These are phyloP conservation scores for Wolfiporia cocos DNA, from an alignment of 1,284 basidiomycete species.

Conservation along the genomic window DNA sequence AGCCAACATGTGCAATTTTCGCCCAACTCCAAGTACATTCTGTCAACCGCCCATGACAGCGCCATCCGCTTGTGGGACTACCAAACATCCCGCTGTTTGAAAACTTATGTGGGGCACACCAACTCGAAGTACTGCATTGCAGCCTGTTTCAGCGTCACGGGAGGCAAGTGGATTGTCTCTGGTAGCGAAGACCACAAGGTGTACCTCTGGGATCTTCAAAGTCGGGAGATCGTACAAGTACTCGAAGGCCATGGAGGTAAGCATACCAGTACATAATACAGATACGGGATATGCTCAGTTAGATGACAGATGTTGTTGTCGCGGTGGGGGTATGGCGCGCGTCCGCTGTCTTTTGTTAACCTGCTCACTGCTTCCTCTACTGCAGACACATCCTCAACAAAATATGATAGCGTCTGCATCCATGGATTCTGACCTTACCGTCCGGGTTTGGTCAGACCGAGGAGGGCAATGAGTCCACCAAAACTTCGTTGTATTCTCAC, in stretches of 20 bases:
- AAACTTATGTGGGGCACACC: conserved; percentile 82
- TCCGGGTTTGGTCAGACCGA: conserved; percentile 75
- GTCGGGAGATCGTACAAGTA: conserved; percentile 72
- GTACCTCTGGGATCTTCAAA: conserved; percentile 91
- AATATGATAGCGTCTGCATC: conserved; percentile 84
- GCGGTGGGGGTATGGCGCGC: conserved; percentile 54
- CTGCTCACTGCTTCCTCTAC: neutral
- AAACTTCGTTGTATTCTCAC: neutral
- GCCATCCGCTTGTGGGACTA: conserved; percentile 95
- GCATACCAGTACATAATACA: conserved; percentile 12
- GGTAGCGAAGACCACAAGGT: conserved; percentile 90
- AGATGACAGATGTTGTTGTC: conserved; percentile 68
- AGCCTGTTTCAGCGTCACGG: conserved; percentile 77
- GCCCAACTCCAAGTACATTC: conserved; percentile 89
- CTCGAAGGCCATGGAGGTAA: conserved; percentile 73
- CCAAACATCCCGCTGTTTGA: conserved; percentile 85
- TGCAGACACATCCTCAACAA: conserved; percentile 72
- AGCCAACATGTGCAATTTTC: conserved; percentile 90
- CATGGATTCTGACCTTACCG: conserved; percentile 72
- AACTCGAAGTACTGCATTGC: conserved; percentile 79
- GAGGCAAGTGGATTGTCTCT: conserved; percentile 84
- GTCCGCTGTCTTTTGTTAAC: neutral
- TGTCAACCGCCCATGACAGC: conserved; percentile 88
- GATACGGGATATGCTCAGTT: no score
- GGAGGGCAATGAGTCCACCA: conserved; percentile 18